phyloP scores from a whole-genome alignment of 192 early-diverging fungal species.

The Chytriomyces confervae region DNA sequence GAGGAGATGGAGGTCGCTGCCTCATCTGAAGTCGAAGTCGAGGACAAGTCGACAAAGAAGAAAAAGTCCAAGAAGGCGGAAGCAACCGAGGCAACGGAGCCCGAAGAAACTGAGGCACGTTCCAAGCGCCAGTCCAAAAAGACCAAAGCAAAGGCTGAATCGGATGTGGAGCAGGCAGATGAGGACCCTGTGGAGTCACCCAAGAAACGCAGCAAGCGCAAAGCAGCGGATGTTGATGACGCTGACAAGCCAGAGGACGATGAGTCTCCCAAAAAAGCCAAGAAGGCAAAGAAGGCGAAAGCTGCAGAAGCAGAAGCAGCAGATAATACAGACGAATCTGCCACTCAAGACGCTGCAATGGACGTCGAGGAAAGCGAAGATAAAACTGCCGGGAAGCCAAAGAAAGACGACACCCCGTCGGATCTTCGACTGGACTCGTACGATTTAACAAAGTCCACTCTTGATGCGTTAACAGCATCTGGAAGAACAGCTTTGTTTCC shows the following conservation, averaged over 20 bases:
- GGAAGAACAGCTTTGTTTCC: constrained; percentile 88
- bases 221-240: constrained; percentile 7
- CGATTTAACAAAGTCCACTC: constrained; percentile 60
- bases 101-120: constrained; percentile 39
- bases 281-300: constrained; percentile 27
- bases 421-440: constrained; percentile 41
- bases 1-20: constrained; percentile 6
- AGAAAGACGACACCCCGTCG: constrained; percentile 38
- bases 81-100: constrained; percentile 20
- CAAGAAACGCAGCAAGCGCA: constrained; percentile 32
- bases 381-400: constrained; percentile 4
- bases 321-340: background rate
- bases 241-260: background rate
- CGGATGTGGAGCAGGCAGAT: background rate
- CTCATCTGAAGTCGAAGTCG: background rate
- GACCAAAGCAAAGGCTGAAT: constrained; percentile 51
- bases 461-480: constrained; percentile 70
- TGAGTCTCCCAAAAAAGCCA: constrained; percentile 8
- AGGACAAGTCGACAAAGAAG: constrained; percentile 46
- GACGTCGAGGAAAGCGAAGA: background rate
- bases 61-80: constrained; percentile 44
- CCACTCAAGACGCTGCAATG: background rate
- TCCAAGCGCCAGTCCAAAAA: constrained; percentile 55
- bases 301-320: constrained; percentile 9
- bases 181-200: background rate